Evolutionary conservation across 345 rosid species (phyloP).

Genomic region (Aethionema arabicum): DNA sequence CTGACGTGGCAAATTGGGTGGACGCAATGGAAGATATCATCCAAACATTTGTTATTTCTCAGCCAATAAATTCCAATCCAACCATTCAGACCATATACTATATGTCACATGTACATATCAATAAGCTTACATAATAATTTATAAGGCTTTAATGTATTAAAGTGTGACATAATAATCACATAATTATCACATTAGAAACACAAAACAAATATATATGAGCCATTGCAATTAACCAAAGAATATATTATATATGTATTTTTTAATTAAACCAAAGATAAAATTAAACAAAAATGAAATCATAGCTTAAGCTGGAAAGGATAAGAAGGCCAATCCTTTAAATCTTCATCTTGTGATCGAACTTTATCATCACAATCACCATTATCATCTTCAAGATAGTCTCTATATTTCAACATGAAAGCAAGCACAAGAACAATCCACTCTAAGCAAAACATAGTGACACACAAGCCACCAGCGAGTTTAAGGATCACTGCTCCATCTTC

Average conservation of each 20-base stretch:
- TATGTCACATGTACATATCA: too few species aligned
- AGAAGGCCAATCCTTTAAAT: conserved; percentile 38
- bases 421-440: conserved; percentile 39
- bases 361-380: conserved; percentile 21
- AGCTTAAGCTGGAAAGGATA: conserved; percentile 38
- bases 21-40: conserved; percentile 21
- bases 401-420: conserved; percentile 35
- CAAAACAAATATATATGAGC: too few species aligned
- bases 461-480: conserved; percentile 60
- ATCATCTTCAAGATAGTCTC: conserved; percentile 27
- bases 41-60: neutral
- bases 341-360: conserved; percentile 25
- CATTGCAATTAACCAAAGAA: too few species aligned
- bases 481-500: conserved; percentile 74
- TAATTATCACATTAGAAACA: too few species aligned
- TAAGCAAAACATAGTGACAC: conserved; percentile 25
- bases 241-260: too few species aligned
- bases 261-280: neutral
- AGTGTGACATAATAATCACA: too few species aligned
- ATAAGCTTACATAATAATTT: too few species aligned
- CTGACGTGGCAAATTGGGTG: conserved; percentile 35
- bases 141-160: too few species aligned
- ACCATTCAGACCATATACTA: too few species aligned
- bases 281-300: conserved; percentile 1
- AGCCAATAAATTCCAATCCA: conserved; percentile 9